Base-by-base conservation (phyloP, 148 eudicot species). In the Cornus kousa region DNA sequence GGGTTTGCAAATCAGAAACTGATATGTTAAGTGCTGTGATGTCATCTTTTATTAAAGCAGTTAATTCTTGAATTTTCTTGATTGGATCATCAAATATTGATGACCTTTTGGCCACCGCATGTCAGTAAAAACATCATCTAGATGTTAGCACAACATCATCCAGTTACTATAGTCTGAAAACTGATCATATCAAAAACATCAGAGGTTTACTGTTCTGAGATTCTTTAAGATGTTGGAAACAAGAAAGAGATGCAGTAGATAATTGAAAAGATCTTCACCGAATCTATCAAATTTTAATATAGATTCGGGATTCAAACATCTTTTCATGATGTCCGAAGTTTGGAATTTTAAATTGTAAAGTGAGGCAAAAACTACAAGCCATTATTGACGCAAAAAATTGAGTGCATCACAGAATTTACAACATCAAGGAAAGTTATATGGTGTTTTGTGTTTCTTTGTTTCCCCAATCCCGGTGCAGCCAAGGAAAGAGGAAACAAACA, bases 61-160 rank as follows among this genome's bases (percentile, higher is more conserved):
- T 86, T 70, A 90, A 62, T 73, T 92, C 88, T 82, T 92, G 96
- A 84, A 92, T 92, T 77, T 92, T 93, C 79, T 81, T 87, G 13
- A 89, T 82, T 20, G 97, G 97, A 80, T 94, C 98, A 81, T 92
- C 92, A 53, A 94, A 94, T 82, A 94, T 83, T 7, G 98, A 94
- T 57, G 97, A 88, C 82, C 77, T 92, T 87, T 91, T 94, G 57
- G 90, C 87, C 89, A 88, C 96, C 91, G 87, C 67, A 74, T 22
- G 28, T 37, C 7, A 28, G 70, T 22, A 28, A 28, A 28, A 75
- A 33, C 7, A 28, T 28, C 28, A 28, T 28, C 28, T 14, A 17
- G 10, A 35, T 32, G 76, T 67, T 72, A 37, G 76, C 72, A 60
- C 13, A 37, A 20, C 68, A 71, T 37, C 5, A 10, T 39, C 43